Base-by-base conservation (phyloP, 345 rosid genomes). In the Gossypium thurberi region DNA sequence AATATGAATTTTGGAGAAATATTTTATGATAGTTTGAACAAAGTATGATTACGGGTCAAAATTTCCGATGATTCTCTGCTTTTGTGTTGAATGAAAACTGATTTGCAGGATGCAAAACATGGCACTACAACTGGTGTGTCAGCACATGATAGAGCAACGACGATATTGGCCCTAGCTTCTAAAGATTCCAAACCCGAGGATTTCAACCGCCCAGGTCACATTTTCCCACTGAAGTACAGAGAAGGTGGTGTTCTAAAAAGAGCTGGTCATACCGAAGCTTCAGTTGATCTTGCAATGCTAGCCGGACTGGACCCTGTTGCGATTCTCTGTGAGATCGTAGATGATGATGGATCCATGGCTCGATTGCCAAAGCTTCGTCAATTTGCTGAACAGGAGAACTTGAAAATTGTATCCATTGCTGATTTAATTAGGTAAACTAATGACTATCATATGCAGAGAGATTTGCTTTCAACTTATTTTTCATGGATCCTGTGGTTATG, bases 111-210 rank as follows among this genome's bases (percentile, higher is more conserved):
- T 84, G 98, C 96, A 14, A 94, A 91, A 79, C 81, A 88, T 66
- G 98, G 96, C 69, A 91, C 98, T 46, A 87, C 94, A 18, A 94
- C 98, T 1, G 98, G 98, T 59, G 98, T 91, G 37, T 94, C 98
- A 57, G 97, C 97, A 46, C 85, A 57, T 69, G 97, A 94, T 52
- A 85, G 97, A 76, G 98, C 97, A 81, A 84, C 88, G 4, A 91
- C 98, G 10, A 84, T 91, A 58, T 72, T 84, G 40, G 83, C 90
- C 42, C 97, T 94, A 74, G 92, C 96, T 11, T 91, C 97, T 2
- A 81, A 76, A 71, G 88, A 90, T 59, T 91, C 98, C 68, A 91
- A 86, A 81, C 97, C 97, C 0, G 91, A 85, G 10, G 96, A 91
- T 78, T 91, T 94, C 84, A 91, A 90, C 77, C 87, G 97, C 10